Percentiles rank a stretch among this genome's conserved stretches.
phyloP scores from a whole-genome alignment of 208 protist species.

The Crithidia thermophila region DNA sequence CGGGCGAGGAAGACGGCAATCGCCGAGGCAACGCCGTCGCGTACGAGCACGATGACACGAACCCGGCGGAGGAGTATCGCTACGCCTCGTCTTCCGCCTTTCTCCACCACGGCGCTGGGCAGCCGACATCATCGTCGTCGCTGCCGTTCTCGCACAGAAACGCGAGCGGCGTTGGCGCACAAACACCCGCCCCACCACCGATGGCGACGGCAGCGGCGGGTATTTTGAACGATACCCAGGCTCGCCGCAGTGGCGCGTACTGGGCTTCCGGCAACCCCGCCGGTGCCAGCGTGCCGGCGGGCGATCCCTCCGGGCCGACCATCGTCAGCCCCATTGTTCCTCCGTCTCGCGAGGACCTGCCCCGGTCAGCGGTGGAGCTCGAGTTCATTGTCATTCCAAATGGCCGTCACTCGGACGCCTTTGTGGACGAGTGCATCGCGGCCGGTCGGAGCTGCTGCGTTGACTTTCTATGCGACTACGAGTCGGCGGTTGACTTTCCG shows the following conservation, averaged over 20 bases:
- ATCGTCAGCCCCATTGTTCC: constrained; percentile 10
- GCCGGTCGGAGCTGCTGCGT: constrained; percentile 65
- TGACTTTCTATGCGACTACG: constrained; percentile 81
- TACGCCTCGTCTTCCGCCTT: too few species aligned
- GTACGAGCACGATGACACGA: too few species aligned
- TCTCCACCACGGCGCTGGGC: too few species aligned
- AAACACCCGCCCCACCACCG: too few species aligned
- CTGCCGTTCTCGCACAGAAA: too few species aligned
- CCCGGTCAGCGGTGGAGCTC: constrained; percentile 44
- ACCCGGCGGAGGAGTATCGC: too few species aligned
- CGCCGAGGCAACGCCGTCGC: neutral
- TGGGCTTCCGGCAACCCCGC: too few species aligned
- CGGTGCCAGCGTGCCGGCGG: too few species aligned
- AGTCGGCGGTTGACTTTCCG: constrained; percentile 27
- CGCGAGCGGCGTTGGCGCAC: too few species aligned
- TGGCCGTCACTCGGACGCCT: constrained; percentile 69
- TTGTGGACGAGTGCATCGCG: constrained; percentile 78
- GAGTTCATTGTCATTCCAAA: constrained; percentile 61
- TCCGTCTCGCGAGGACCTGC: constrained; percentile 13
- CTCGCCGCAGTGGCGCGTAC: neutral
- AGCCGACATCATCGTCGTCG: too few species aligned
- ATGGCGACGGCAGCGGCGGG: neutral
- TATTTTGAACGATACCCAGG: neutral
- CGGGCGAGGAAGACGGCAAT: constrained; percentile 2
- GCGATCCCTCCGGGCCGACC: constrained; percentile 2